Conservation (phyloP, 2,329 filamentous ascomycete species). For the Plectosphaerella plurivora region DNA sequence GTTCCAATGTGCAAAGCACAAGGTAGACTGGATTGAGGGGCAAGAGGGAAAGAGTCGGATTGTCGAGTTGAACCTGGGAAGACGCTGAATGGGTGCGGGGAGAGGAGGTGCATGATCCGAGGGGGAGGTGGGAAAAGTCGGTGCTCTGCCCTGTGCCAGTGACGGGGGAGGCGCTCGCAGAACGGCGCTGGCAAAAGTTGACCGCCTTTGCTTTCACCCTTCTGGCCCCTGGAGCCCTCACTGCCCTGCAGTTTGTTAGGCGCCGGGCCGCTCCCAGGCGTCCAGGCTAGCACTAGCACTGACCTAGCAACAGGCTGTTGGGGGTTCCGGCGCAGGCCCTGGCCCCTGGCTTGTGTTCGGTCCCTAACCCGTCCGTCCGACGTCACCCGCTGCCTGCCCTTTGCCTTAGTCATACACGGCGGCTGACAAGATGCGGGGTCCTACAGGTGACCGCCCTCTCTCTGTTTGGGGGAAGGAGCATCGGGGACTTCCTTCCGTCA, state of each 20-base stretch:
- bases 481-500: too few relatives aligned
- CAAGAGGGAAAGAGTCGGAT: too few relatives aligned
- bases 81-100: neutral
- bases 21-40: too few relatives aligned
- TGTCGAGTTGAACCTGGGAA: neutral
- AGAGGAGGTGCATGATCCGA: neutral
- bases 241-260: neutral
- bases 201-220: neutral
- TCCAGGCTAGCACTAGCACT: neutral
- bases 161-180: neutral
- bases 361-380: too few relatives aligned
- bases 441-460: too few relatives aligned
- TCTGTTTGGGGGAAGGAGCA: too few relatives aligned
- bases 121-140: neutral
- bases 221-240: neutral
- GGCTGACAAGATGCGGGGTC: too few relatives aligned
- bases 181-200: neutral
- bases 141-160: neutral
- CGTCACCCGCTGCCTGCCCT: neutral
- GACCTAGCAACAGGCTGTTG: too few relatives aligned
- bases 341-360: too few relatives aligned
- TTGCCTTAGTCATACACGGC: too few relatives aligned
- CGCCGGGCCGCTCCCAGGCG: neutral
- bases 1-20: too few relatives aligned
- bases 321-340: too few relatives aligned